These are phyloP conservation scores for Alternaria rosae DNA, from an alignment of 2,329 filamentous ascomycete genomes.

Conservation along the genomic window DNA sequence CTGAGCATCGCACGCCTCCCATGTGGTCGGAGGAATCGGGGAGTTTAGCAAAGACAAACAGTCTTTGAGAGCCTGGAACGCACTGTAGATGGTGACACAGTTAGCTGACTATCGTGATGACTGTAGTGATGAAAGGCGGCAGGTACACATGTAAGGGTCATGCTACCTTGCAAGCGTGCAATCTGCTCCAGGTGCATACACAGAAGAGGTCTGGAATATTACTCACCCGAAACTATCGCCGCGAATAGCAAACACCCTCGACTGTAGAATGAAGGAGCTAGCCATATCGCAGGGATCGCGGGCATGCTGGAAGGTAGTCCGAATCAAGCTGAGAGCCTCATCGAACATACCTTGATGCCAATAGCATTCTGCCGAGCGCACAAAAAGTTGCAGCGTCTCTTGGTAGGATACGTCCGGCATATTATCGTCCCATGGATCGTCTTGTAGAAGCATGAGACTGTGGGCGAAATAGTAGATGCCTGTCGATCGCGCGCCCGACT, in stretches of 20 bases:
- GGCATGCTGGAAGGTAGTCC: conserved; percentile 73
- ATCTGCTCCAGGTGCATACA: background rate
- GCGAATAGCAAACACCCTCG: conserved; percentile 76
- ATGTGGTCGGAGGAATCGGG: conserved; percentile 69
- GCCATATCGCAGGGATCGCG: conserved; percentile 80
- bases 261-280: conserved; percentile 82
- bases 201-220: background rate
- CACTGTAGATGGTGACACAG: conserved; percentile 49
- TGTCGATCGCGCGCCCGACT: conserved; percentile 82
- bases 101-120: background rate
- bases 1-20: conserved; percentile 77
- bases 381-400: conserved; percentile 76
- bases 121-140: background rate
- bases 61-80: conserved; percentile 71
- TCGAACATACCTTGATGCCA: conserved; percentile 77
- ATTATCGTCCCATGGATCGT: conserved; percentile 76
- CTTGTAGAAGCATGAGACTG: conserved; percentile 80
- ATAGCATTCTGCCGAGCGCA: conserved; percentile 82
- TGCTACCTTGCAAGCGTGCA: background rate
- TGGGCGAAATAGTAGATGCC: conserved; percentile 82
- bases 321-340: conserved; percentile 72
- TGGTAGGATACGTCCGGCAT: conserved; percentile 79
- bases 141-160: background rate
- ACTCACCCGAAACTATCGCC: conserved; percentile 67
- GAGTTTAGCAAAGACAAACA: conserved; percentile 74